Conservation (phyloP, 345 rosid species). For the Acer negundo region DNA sequence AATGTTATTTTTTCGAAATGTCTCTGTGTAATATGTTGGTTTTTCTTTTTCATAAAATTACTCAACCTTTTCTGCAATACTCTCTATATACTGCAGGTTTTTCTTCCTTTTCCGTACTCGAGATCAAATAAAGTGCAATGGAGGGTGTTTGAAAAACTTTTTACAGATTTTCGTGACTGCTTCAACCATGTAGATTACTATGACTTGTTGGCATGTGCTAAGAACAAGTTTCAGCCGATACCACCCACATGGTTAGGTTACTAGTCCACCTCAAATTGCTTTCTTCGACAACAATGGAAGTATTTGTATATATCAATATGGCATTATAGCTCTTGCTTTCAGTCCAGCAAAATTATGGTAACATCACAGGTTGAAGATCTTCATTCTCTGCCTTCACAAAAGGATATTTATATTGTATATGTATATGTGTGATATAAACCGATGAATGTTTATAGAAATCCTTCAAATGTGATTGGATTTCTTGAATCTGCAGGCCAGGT, state of each 20-base stretch:
- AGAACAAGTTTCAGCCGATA: slow-evolving; percentile 78
- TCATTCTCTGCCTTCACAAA: background rate
- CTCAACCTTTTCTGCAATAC: background rate
- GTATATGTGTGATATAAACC: background rate
- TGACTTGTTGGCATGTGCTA: slow-evolving; percentile 65
- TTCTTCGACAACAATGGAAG: background rate
- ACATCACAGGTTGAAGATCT: background rate
- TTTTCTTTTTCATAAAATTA: slow-evolving; percentile 31
- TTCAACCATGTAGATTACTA: slow-evolving; percentile 58
- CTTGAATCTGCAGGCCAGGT: background rate
- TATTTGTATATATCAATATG: slow-evolving; percentile 6
- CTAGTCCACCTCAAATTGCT: slow-evolving; percentile 20
- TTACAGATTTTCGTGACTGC: slow-evolving; percentile 87
- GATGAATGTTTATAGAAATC: background rate
- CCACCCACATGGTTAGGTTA: slow-evolving; percentile 81
- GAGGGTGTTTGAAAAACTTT: slow-evolving; percentile 79
- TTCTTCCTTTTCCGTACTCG: slow-evolving; percentile 81
- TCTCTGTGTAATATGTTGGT: slow-evolving; percentile 39
- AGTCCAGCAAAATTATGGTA: background rate
- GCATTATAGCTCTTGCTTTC: background rate
- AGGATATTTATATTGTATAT: background rate
- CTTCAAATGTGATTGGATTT: background rate
- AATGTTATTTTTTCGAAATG: background rate
- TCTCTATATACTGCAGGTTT: slow-evolving; percentile 46
- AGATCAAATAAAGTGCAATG: slow-evolving; percentile 71